phyloP scores from a whole-genome alignment of 768 basidiomycete species.

The Glaciozyma martinii region DNA sequence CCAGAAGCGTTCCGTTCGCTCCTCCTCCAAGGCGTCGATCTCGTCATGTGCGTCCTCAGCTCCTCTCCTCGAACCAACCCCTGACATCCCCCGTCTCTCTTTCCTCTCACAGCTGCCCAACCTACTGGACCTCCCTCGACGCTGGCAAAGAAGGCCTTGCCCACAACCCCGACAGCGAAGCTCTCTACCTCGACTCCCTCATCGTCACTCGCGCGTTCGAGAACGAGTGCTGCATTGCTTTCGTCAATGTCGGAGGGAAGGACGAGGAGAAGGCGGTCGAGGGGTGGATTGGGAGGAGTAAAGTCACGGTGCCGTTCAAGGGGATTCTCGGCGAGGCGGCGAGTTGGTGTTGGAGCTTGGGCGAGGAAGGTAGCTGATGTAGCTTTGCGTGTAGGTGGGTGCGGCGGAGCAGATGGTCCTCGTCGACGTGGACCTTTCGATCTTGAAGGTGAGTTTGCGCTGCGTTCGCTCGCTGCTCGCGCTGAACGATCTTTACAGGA shows the following conservation, averaged over 20 bases:
- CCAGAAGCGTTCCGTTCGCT: slow-evolving; percentile 21
- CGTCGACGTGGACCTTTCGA: slow-evolving; percentile 16
- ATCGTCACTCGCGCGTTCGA: slow-evolving; percentile 31
- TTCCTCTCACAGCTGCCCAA: slow-evolving; percentile 21
- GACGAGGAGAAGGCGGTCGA: slow-evolving; percentile 2
- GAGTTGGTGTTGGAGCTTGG: background rate
- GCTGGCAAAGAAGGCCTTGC: slow-evolving; percentile 5
- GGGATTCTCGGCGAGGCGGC: slow-evolving; percentile 15
- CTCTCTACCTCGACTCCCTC: slow-evolving; percentile 23
- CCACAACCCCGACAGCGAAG: slow-evolving; percentile 24
- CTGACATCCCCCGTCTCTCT: background rate
- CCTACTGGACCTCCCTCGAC: slow-evolving; percentile 31
- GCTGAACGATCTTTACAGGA: slow-evolving; percentile 7
- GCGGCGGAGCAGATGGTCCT: slow-evolving; percentile 20
- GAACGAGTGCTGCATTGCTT: slow-evolving; percentile 29
- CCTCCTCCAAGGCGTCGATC: slow-evolving; percentile 14
- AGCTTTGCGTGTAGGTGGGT: background rate
- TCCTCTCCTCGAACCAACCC: background rate
- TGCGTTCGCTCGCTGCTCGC: background rate
- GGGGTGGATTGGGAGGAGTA: slow-evolving; percentile 11
- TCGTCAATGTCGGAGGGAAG: slow-evolving; percentile 16
- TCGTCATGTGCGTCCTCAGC: slow-evolving; percentile 4
- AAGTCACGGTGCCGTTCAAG: slow-evolving; percentile 25
- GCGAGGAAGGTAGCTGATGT: background rate
- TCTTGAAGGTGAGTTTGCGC: slow-evolving; percentile 6